Evolutionary conservation across 2,329 filamentous ascomycete genomes (phyloP), one percentile per base, ranked within the genome.

Genomic region (Stemphylium beticola): DNA sequence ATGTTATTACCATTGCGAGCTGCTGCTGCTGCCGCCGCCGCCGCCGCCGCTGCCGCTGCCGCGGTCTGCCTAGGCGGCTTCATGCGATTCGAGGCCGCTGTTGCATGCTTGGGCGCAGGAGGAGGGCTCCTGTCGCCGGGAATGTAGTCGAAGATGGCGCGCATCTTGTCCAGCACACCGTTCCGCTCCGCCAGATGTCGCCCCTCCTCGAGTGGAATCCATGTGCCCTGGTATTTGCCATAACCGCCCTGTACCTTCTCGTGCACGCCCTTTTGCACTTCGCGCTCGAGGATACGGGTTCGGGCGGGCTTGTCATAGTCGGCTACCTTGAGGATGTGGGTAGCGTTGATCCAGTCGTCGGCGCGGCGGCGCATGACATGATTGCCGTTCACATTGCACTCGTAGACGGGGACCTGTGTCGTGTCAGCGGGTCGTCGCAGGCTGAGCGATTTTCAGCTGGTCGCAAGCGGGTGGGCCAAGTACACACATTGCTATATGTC

Each of bases 331-430:
- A 99, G 81, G 56, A 99, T 98, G 73, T 99, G 95, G 49, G 95
- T 99, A n/a, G 95, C 95, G 81, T 99, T 99, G 79, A 99, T 95
- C 92, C 93, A 99, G 77, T 98, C 87, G 76, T 99, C 95, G 48
- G 87, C 85, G 56, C 93, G 87, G 45, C 95, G 87, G 75, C 95
- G 89, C 95, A 99, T 99, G 62, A 98, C 90, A 90, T 97, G 92
- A 73, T 96, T 92, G 63, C 82, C 83, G 32, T 88, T 91, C 67
- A 96, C 88, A 74, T 96, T 92, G 77, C 87, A 95, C 74, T 98
- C 95, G 74, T 95, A 97, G 10, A 98, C 93, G 32, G 93, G 93
- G 58, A 96, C 92, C 92, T 97, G 69, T 52, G 53, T 45, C 15
- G 44, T 53, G 57, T 65, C 47, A 67, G 53, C 52, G 57, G 42